Evolutionary conservation across 805 yeast genomes (phyloP).

Genomic region (Barnettozyma populi): DNA sequence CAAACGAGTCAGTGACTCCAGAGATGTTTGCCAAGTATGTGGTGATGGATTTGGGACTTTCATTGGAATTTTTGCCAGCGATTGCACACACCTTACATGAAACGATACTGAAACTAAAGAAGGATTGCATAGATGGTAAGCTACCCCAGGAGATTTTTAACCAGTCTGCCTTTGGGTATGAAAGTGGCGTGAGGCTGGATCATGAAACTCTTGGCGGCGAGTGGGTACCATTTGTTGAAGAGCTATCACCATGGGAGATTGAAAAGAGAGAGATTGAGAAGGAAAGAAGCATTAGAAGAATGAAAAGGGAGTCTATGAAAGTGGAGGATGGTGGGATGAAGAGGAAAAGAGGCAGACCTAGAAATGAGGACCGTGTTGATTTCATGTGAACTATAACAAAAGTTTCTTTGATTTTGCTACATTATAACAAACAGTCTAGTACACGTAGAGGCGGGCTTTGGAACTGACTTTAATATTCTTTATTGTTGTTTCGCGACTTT

Average conservation of each 20-base stretch:
- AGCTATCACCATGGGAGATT: constrained; percentile 84
- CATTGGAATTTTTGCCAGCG: constrained; percentile 84
- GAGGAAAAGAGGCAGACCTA: constrained; percentile 34
- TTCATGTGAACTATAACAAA: not conserved
- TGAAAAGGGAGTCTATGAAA: constrained; percentile 86
- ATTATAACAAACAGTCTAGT: too few relatives aligned
- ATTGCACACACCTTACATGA: constrained; percentile 86
- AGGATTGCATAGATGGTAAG: constrained; percentile 73
- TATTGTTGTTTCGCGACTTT: not conserved
- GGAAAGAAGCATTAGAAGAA: constrained; percentile 83
- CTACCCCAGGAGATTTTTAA: constrained; percentile 46
- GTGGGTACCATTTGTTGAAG: constrained; percentile 88
- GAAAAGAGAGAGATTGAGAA: constrained; percentile 93
- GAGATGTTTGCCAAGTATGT: constrained; percentile 78
- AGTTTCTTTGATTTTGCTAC: not conserved
- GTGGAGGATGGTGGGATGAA: constrained; percentile 45
- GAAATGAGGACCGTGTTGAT: constrained; percentile 23
- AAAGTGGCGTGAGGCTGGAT: constrained; percentile 67
- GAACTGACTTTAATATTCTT: too few relatives aligned
- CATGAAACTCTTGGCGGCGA: constrained; percentile 69
- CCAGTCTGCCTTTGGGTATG: constrained; percentile 55
- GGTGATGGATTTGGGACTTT: constrained; percentile 78
- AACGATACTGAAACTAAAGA: constrained; percentile 64
- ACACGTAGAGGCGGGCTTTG: too few relatives aligned
- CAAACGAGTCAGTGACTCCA: constrained; percentile 45